Conservation (phyloP, 2,329 filamentous ascomycete genomes). For the Chaetomium sp. region DNA sequence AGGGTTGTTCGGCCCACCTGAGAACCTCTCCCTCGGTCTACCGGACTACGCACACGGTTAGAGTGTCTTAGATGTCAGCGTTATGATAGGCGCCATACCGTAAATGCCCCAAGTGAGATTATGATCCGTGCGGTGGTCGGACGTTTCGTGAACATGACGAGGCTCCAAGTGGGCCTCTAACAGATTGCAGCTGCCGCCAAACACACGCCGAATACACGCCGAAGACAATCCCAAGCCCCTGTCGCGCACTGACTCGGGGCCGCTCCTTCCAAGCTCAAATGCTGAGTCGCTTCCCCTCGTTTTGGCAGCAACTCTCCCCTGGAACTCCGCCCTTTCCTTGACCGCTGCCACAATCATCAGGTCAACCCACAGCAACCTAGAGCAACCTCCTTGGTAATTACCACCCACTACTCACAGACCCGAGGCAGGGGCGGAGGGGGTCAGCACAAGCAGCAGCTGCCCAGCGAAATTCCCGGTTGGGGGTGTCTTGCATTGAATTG, state of each 20-base stretch:
- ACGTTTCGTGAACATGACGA: background rate
- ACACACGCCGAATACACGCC: too few relatives aligned
- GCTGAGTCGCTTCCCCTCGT: slow-evolving; percentile 1
- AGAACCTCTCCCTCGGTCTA: background rate
- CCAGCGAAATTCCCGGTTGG: slow-evolving; percentile 3
- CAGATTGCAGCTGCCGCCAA: background rate
- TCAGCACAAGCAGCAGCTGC: slow-evolving; percentile 13
- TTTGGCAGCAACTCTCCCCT: background rate
- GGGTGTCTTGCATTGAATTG: slow-evolving; percentile 1
- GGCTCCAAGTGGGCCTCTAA: background rate
- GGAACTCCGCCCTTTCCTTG: background rate
- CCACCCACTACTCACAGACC: background rate
- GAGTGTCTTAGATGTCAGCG: background rate
- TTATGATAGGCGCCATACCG: background rate
- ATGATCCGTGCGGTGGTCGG: background rate
- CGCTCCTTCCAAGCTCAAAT: background rate
- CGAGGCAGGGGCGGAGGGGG: slow-evolving; percentile 9
- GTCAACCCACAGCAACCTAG: background rate
- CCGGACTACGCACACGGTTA: background rate
- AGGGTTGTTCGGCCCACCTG: background rate
- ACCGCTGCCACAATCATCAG: background rate
- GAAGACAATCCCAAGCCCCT: background rate
- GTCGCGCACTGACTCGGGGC: slow-evolving; percentile 5
- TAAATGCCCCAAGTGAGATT: background rate
- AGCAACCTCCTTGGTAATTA: background rate